A percentile compares a stretch with the other conserved stretches of the same genome.
Evolutionary conservation across 192 early-diverging fungal genomes (phyloP).

Genomic region (Jimgerdemannia lactiflua): DNA sequence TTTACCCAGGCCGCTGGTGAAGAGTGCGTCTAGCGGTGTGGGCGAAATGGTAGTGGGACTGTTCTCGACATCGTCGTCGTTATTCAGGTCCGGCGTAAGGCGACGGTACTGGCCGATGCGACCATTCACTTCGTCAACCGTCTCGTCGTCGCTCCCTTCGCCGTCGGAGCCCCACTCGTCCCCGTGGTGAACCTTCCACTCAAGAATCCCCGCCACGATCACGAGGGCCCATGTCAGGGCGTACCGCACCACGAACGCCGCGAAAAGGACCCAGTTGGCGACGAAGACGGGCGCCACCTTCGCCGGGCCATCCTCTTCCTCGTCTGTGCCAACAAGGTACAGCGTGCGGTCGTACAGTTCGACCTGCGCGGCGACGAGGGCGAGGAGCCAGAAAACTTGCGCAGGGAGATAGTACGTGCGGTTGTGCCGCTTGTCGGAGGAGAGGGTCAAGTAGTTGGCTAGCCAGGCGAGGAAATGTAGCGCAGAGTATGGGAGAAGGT

Average conservation of each 20-base stretch:
- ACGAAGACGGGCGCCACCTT: background rate
- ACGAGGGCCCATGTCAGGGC: slow-evolving; percentile 1
- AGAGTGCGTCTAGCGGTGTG: background rate
- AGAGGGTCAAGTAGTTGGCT: background rate
- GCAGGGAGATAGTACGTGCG: background rate
- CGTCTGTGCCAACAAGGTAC: background rate
- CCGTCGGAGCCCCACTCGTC: background rate
- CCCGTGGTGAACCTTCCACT: background rate
- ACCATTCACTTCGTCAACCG: background rate
- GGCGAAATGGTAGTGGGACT: background rate
- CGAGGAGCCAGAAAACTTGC: slow-evolving; percentile 19
- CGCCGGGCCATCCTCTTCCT: background rate
- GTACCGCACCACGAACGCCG: slow-evolving; percentile 9
- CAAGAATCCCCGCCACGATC: background rate
- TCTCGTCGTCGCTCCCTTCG: too few relatives aligned
- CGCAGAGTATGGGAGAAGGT: background rate
- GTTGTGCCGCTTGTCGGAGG: background rate
- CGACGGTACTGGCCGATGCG: too few relatives aligned
- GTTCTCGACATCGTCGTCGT: background rate
- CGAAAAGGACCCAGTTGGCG: slow-evolving; percentile 5
- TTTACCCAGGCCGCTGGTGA: background rate
- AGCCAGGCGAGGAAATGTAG: background rate
- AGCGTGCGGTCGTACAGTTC: slow-evolving; percentile 12
- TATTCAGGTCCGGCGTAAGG: too few relatives aligned
- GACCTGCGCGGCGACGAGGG: background rate